A percentile compares a stretch with the other conserved stretches of the same genome.
These are phyloP conservation scores for Eucalyptus regnans DNA, from an alignment of 345 rosid genomes.

Conservation along the genomic window DNA sequence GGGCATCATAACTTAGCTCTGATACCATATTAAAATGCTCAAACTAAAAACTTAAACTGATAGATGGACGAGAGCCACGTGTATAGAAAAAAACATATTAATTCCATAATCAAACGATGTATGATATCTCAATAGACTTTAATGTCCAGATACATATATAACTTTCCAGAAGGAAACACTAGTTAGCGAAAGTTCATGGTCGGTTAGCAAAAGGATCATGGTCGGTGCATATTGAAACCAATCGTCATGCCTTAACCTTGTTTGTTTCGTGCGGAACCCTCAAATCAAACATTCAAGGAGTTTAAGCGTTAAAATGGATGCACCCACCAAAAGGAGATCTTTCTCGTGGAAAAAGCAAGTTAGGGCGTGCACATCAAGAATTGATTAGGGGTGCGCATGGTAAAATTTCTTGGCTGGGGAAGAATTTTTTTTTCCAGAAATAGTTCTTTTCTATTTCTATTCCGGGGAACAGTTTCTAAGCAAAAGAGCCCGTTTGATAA, in stretches of 20 bases:
- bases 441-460: too few relatives aligned
- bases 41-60: background rate
- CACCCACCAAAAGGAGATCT: background rate
- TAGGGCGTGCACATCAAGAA: background rate
- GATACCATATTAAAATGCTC: background rate
- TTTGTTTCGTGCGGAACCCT: background rate
- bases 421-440: too few relatives aligned
- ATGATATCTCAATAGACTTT: background rate
- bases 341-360: background rate
- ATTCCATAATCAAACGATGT: background rate
- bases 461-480: too few relatives aligned
- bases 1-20: too few relatives aligned
- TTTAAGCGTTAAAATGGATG: background rate
- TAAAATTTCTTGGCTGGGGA: too few relatives aligned
- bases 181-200: background rate
- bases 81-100: background rate
- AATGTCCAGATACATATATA: background rate
- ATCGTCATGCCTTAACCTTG: background rate
- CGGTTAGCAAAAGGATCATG: background rate
- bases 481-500: too few relatives aligned
- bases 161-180: background rate
- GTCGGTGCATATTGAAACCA: background rate
- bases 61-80: fast-evolving
- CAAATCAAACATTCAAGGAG: background rate
- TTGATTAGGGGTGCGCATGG: background rate